Evolutionary conservation across 106 monocot species (phyloP).

Genomic region (Hemerocallis citrina): DNA sequence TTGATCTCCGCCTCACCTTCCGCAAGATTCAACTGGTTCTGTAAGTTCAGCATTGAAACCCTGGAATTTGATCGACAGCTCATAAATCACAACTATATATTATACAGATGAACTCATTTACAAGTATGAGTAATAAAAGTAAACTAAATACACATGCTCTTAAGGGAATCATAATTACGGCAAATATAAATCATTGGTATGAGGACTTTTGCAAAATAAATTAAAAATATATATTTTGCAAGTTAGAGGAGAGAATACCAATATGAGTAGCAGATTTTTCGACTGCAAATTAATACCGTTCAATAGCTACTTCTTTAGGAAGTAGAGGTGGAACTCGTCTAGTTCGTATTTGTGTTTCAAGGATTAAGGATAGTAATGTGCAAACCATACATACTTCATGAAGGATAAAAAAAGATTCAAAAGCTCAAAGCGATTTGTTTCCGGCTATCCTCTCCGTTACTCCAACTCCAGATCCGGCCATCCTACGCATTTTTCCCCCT

Average conservation of each 20-base stretch:
- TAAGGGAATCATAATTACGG: neutral
- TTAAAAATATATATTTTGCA: neutral
- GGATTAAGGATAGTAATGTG: too few relatives aligned
- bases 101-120: too few relatives aligned
- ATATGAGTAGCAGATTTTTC: slow-evolving; percentile 70
- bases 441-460: too few relatives aligned
- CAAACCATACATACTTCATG: too few relatives aligned
- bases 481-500: too few relatives aligned
- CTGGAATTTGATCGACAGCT: too few relatives aligned
- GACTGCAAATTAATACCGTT: slow-evolving; percentile 65
- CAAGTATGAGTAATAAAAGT: too few relatives aligned
- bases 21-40: slow-evolving; percentile 69
- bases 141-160: neutral
- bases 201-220: too few relatives aligned
- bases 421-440: too few relatives aligned
- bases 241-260: slow-evolving; percentile 36
- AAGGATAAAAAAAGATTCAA: too few relatives aligned
- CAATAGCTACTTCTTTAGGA: slow-evolving; percentile 39
- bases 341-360: slow-evolving; percentile 84
- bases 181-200: neutral
- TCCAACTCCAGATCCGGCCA: too few relatives aligned
- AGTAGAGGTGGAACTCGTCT: slow-evolving; percentile 72
- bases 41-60: slow-evolving; percentile 88
- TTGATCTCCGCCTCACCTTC: slow-evolving; percentile 91
- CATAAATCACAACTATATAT: too few relatives aligned